Base-by-base conservation (phyloP, 1,139 yeast genomes). In the Hyphopichia burtonii region DNA sequence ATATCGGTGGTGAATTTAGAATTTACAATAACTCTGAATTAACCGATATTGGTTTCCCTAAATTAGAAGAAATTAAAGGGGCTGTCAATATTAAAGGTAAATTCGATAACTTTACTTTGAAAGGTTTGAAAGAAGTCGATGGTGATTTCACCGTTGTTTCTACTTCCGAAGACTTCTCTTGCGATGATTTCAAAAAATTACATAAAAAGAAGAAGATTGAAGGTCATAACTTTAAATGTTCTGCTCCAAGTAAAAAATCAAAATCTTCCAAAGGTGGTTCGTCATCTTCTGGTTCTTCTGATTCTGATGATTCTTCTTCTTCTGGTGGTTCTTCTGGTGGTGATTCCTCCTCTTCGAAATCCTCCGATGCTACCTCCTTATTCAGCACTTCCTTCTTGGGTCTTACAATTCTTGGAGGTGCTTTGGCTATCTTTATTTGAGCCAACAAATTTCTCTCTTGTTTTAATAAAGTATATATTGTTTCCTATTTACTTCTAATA, bases 221-320 rank as follows among this genome's bases (percentile, higher is more conserved):
- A 56, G 78, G 77, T 45, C 75, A 73, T 63, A 70, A 71, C 65
- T 70, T 57, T 59, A 63, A 61, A 51, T 73, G 78, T 61, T 55
- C 72, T 20, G 62, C 73, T 37, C 73, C 74, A 37, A 42, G 47
- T 38, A 50, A 52, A 44, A 45, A 50, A 41, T 41, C 59, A 30
- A 46, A 56, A 23, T 47, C 59, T 12, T 37, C 51, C 19, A 45
- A 58, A 15, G 45, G 53, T 15, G 44, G 39, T 15, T 37, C 46
- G 11, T 19, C 31, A 22, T 38, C 41, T 20, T 19, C 34, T 9
- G 17, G 42, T 16, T 19, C 34, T 20, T 42, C 55, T 17, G 23
- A 41, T 23, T 30, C 43, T 23, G 32, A 5, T 20, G 23, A 8
- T 20, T 59, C 56, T 52, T 50, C 50, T 49, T 48, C 51, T 8